Percentiles rank a stretch among this genome's conserved stretches.
These are phyloP conservation scores for Orobanche coerulescens DNA, from an alignment of 257 asterid genomes.

Conservation along the genomic window DNA sequence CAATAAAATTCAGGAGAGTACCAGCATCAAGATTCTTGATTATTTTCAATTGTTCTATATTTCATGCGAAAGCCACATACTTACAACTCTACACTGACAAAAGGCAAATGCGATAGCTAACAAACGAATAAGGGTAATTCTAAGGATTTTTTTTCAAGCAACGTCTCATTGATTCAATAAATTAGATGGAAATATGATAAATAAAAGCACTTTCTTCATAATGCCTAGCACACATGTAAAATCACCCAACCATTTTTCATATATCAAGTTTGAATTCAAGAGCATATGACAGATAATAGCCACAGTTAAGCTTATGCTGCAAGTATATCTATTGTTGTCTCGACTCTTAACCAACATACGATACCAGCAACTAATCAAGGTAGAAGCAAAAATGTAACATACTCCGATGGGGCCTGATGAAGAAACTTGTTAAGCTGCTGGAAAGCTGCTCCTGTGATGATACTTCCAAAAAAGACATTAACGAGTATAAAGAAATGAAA, in stretches of 20 bases:
- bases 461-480: slow-evolving; percentile 81
- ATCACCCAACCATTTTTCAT: too few species aligned
- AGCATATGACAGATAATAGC: too few species aligned
- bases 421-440: slow-evolving; percentile 63
- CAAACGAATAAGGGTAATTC: not conserved
- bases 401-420: slow-evolving; percentile 64
- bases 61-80: too few species aligned
- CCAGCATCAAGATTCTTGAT: too few species aligned
- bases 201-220: too few species aligned
- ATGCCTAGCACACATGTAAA: too few species aligned
- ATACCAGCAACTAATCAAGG: not conserved
- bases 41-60: too few species aligned
- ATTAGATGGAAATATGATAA: not conserved
- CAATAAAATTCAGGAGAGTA: too few species aligned
- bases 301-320: too few species aligned
- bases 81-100: not conserved
- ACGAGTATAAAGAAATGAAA: slow-evolving; percentile 69
- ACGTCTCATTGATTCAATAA: not conserved
- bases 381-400: slow-evolving; percentile 19
- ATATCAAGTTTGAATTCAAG: too few species aligned
- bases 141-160: not conserved
- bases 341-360: not conserved
- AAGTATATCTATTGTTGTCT: not conserved
- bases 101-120: not conserved
- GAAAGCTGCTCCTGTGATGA: slow-evolving; percentile 80